Percentiles rank a stretch among this genome's conserved stretches.
Evolutionary conservation across 2,329 filamentous ascomycete species (phyloP).

Genomic region (Ascochyta rabiei): DNA sequence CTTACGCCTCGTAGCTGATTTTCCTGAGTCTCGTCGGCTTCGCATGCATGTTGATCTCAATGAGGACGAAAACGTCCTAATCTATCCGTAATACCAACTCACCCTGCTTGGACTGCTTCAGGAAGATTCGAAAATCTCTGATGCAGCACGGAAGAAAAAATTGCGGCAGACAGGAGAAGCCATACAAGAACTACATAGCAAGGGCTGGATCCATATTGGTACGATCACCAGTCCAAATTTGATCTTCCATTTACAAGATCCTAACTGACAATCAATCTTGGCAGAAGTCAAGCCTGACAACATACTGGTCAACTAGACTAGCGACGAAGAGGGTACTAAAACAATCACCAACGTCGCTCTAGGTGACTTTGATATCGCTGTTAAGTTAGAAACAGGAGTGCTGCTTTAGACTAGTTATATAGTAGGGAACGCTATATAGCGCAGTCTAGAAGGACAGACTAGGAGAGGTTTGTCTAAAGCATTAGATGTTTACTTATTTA

Average conservation of each 20-base stretch:
- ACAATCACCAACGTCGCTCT: constrained; percentile 42
- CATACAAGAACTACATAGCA: constrained; percentile 46
- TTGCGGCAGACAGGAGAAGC: constrained; percentile 43
- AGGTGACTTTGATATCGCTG: constrained; percentile 48
- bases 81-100: constrained; percentile 46
- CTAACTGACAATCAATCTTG: constrained; percentile 28
- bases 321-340: constrained; percentile 40
- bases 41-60: constrained; percentile 48
- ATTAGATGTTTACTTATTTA: constrained; percentile 49
- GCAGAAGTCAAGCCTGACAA: constrained; percentile 52
- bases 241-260: constrained; percentile 16
- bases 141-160: constrained; percentile 41
- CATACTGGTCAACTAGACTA: constrained; percentile 46
- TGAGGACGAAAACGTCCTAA: constrained; percentile 39
- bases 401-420: constrained; percentile 32
- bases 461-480: constrained; percentile 42
- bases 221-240: constrained; percentile 22
- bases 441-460: constrained; percentile 49
- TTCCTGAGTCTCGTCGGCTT: constrained; percentile 40
- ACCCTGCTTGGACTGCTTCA: constrained; percentile 45
- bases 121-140: constrained; percentile 39
- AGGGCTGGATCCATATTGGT: constrained; percentile 48
- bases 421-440: constrained; percentile 50
- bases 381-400: constrained; percentile 37
- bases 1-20: constrained; percentile 40